phyloP scores from a whole-genome alignment of 2,329 filamentous ascomycete genomes.

The Fusarium tuaranense region DNA sequence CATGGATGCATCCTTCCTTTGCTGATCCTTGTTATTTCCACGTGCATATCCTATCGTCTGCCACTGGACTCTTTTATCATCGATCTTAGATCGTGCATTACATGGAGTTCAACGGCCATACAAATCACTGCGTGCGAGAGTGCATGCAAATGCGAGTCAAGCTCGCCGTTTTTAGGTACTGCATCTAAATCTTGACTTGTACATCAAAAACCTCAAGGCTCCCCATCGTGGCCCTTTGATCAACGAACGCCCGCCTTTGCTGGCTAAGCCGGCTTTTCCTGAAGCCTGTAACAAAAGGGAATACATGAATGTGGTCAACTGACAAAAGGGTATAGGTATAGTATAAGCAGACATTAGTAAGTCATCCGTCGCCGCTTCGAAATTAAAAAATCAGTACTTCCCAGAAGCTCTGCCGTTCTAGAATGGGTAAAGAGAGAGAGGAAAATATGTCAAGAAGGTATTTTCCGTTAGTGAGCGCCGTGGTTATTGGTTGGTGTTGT shows the following conservation, averaged over 20 bases:
- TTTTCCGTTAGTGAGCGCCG: conserved; percentile 5
- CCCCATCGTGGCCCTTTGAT: conserved; percentile 1
- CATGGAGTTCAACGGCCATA: background rate
- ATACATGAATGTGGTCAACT: conserved; percentile 28
- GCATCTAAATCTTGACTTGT: conserved; percentile 23
- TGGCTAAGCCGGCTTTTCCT: conserved; percentile 26
- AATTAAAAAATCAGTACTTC: conserved; percentile 37
- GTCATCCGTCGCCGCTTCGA: conserved; percentile 32
- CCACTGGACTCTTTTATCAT: conserved; percentile 23
- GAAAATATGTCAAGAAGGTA: conserved; percentile 21
- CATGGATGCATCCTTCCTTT: conserved; percentile 11
- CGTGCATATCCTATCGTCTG: conserved; percentile 34
- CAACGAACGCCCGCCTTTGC: conserved; percentile 23
- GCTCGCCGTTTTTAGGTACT: background rate
- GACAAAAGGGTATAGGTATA: conserved; percentile 37
- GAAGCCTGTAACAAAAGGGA: conserved; percentile 22
- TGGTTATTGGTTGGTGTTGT: conserved; percentile 38
- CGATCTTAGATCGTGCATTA: background rate
- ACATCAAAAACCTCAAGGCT: conserved; percentile 10
- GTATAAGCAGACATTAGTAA: conserved; percentile 37
- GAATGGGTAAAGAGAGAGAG: conserved; percentile 20
- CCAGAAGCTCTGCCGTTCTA: conserved; percentile 40
- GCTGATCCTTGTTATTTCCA: conserved; percentile 34
- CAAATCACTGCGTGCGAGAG: background rate
- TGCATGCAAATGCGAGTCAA: background rate